Base-by-base conservation (phyloP, 768 basidiomycete species). In the Mrakia blollopis region DNA sequence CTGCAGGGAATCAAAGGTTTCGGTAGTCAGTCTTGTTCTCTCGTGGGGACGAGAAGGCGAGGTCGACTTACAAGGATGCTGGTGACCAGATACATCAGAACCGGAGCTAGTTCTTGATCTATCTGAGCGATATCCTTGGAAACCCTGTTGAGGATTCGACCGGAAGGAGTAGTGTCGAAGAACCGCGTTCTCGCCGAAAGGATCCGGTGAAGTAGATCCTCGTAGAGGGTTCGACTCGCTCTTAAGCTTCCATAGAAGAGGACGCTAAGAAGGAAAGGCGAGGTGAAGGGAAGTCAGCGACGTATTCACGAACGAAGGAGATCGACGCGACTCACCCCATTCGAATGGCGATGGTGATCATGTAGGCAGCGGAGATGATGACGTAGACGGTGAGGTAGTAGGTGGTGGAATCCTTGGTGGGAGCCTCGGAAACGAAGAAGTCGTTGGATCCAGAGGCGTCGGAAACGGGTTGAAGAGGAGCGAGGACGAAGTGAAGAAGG, bases 121-220 rank as follows among this genome's bases (percentile, higher is more conserved):
- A 61, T 39, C 10, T 68, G 32, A 28, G n/a, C 16, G 65, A 73
- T 39, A 37, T 60, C 70, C 68, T 70, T 54, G 2, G 37, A 28
- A 1, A 80, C 80, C 75, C 62, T 23, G 47, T 70, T 70, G 44
- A 67, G 25, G 16, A 63, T 47, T 21, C 75, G 65, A 72, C 57
- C 61, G 73, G 78, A 75, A 0, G 73, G 78, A 0, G 77, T 73
- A 10, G 32, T 30, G 57, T 72, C 76, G 50, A 79, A 80, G 52
- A 52, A 82, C 78, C 82, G 78, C 80, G 82, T 81, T 41, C 82
- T 80, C 0, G 85, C 84, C 0, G 82, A 82, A 0, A 86, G 80
- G 14, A 76, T 44, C 41, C 81, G 74, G 30, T 78, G 79, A 41
- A 85, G 77, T 14, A 85, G 79, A 37, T 78, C 60, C 1, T 78